phyloP scores from a whole-genome alignment of 2,329 filamentous ascomycete species.

The Cordyceps cateniannulata region DNA sequence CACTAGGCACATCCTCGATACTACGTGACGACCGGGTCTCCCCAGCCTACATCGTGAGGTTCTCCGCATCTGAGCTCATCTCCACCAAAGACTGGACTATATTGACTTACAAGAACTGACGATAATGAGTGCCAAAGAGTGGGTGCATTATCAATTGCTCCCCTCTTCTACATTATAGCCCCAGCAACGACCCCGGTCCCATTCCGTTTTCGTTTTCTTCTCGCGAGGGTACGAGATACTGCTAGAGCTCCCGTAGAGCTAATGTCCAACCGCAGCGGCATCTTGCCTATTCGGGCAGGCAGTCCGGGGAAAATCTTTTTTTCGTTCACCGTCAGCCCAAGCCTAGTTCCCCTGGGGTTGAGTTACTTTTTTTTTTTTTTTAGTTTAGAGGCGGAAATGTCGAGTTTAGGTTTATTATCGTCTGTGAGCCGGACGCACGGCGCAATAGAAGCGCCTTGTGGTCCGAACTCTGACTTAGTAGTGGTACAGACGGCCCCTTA shows the following conservation, averaged over 20 bases:
- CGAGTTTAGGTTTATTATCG: not conserved
- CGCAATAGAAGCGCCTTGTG: not conserved
- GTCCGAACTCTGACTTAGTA: not conserved
- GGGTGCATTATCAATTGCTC: not conserved
- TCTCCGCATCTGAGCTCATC: not conserved
- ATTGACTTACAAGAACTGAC: not conserved
- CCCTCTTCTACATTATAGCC: not conserved
- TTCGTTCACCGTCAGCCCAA: not conserved
- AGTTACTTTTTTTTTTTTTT: not conserved
- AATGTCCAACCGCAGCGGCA: not conserved
- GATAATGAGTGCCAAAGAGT: too few species aligned
- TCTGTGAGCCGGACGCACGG: not conserved
- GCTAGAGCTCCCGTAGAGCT: not conserved
- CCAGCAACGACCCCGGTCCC: not conserved
- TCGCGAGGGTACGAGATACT: not conserved
- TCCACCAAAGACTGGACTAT: not conserved
- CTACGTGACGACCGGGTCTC: not conserved
- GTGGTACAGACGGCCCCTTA: not conserved
- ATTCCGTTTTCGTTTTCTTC: not conserved
- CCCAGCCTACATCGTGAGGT: not conserved
- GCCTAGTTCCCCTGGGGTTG: not conserved
- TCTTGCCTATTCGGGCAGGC: slow-evolving; percentile 4
- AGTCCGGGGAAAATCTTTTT: not conserved
- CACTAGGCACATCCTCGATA: not conserved
- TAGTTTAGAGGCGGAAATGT: not conserved